A percentile compares a stretch with the other conserved stretches of the same genome.
Evolutionary conservation across 2,329 filamentous ascomycete genomes (phyloP).

Genomic region (Exophiala phaeomuriformis): DNA sequence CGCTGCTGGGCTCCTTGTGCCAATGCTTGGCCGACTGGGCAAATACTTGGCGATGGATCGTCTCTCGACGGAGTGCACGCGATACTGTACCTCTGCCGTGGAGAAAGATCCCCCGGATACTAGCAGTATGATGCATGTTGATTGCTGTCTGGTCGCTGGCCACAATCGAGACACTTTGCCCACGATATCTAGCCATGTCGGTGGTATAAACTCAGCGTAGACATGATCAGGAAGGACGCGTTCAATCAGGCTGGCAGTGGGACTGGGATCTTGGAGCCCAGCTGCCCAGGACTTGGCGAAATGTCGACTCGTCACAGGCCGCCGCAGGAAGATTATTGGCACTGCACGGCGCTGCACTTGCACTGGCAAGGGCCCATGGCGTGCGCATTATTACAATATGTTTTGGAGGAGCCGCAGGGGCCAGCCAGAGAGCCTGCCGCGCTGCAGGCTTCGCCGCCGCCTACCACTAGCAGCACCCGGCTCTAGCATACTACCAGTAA

Average conservation of each 20-base stretch:
- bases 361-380: too few species aligned
- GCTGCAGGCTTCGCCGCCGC: too few species aligned
- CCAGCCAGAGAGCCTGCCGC: too few species aligned
- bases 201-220: too few species aligned
- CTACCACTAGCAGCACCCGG: too few species aligned
- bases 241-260: not conserved
- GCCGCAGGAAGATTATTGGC: too few species aligned
- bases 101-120: not conserved
- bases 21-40: conserved; percentile 6
- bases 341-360: too few species aligned
- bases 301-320: not conserved
- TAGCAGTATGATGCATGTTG: not conserved
- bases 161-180: not conserved
- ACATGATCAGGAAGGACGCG: not conserved
- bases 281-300: not conserved
- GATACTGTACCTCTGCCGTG: not conserved
- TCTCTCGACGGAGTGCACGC: not conserved
- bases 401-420: too few species aligned
- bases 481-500: too few species aligned
- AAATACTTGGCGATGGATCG: conserved; percentile 3
- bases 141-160: not conserved
- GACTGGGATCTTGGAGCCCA: not conserved
- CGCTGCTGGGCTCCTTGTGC: conserved; percentile 5
- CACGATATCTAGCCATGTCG: too few species aligned
- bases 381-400: too few species aligned